phyloP scores from a whole-genome alignment of 2,329 filamentous ascomycete genomes.

The Lecanicillium sp. region DNA sequence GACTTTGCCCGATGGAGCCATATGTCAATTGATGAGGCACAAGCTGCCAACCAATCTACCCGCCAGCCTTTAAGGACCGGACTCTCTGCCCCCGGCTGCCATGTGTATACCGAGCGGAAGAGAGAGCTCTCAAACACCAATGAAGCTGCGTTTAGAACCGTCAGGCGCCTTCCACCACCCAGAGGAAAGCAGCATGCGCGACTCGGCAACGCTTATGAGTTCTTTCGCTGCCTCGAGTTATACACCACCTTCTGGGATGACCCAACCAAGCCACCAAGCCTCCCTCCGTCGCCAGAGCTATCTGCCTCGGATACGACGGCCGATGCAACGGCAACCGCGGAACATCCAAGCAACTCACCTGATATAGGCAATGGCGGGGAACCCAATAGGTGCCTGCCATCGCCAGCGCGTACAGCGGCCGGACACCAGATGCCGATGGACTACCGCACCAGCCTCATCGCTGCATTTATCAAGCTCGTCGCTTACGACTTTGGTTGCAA shows the following conservation, averaged over 20 bases:
- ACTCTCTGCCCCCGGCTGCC: conserved; percentile 47
- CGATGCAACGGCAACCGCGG: conserved; percentile 6
- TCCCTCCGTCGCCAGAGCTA: conserved; percentile 25
- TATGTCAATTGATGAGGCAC: conserved; percentile 40
- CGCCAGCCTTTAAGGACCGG: conserved; percentile 43
- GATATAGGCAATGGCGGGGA: conserved; percentile 10
- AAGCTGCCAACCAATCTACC: conserved; percentile 39
- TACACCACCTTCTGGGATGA: conserved; percentile 57
- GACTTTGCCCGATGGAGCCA: conserved; percentile 45
- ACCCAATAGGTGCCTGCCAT: conserved; percentile 8
- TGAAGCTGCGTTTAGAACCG: conserved; percentile 51
- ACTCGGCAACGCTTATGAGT: conserved; percentile 58
- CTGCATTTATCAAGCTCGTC: conserved; percentile 55
- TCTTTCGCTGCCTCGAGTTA: conserved; percentile 54
- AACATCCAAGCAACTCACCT: conserved; percentile 6
- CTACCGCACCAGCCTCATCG: conserved; percentile 47
- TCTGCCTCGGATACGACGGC: conserved; percentile 13
- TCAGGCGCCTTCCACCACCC: conserved; percentile 48
- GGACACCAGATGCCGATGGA: conserved; percentile 52
- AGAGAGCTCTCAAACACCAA: conserved; percentile 50
- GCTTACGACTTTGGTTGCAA: conserved; percentile 61
- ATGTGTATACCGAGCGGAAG: conserved; percentile 50
- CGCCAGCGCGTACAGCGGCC: conserved; percentile 33
- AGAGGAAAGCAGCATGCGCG: conserved; percentile 46
- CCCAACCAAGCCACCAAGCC: conserved; percentile 32